A percentile compares a stretch with the other conserved stretches of the same genome.
phyloP scores from a whole-genome alignment of 2,329 filamentous ascomycete species.

The Chaetothyriales sp. region DNA sequence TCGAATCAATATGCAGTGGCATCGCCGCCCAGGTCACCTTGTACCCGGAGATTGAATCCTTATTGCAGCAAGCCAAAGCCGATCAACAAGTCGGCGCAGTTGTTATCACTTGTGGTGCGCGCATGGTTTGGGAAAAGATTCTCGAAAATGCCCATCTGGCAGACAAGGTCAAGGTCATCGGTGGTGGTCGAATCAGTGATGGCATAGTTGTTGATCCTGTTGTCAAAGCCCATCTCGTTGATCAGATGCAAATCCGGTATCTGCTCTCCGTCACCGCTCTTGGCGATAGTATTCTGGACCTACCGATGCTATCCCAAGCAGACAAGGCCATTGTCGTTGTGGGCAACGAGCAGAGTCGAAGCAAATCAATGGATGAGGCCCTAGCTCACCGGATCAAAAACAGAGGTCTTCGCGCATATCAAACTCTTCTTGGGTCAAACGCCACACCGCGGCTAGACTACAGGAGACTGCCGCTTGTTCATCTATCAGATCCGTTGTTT shows the following conservation, averaged over 20 bases:
- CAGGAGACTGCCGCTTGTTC: constrained; percentile 28
- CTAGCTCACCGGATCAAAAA: constrained; percentile 31
- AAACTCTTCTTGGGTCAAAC: constrained; percentile 32
- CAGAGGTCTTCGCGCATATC: constrained; percentile 27
- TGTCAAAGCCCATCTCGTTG: constrained; percentile 37
- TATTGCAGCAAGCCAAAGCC: constrained; percentile 26
- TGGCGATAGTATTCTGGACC: constrained; percentile 45
- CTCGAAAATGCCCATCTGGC: constrained; percentile 31
- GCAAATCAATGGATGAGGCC: constrained; percentile 32
- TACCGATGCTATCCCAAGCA: constrained; percentile 41
- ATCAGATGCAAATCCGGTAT: constrained; percentile 23
- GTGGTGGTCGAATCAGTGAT: constrained; percentile 34
- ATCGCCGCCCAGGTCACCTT: constrained; percentile 31
- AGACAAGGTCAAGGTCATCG: constrained; percentile 36
- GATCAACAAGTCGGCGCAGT: constrained; percentile 31
- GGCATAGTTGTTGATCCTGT: constrained; percentile 36
- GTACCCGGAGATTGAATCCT: constrained; percentile 32
- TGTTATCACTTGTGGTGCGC: constrained; percentile 41
- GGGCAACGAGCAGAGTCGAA: constrained; percentile 32
- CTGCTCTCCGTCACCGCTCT: constrained; percentile 38
- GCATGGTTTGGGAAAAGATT: constrained; percentile 41
- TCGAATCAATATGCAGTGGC: constrained; percentile 30
- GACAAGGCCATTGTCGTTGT: constrained; percentile 42
- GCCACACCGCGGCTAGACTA: constrained; percentile 30
- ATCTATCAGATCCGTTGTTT: constrained; percentile 18